A percentile compares a stretch with the other conserved stretches of the same genome.
Evolutionary conservation across 352 stramenopile species (phyloP).

Genomic region (Globisporangium sylvaticum): DNA sequence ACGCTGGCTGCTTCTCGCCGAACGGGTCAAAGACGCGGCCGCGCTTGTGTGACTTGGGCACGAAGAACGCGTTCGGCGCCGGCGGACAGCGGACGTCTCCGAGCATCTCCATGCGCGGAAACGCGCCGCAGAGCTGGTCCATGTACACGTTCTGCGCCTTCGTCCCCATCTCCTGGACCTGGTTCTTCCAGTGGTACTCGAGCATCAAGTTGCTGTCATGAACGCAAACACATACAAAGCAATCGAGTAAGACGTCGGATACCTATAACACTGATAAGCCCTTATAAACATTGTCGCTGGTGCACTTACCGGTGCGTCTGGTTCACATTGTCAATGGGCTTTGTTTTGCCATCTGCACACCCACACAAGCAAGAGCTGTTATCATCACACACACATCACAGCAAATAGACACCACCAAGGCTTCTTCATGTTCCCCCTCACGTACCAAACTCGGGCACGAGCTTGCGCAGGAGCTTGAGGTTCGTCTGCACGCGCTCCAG

Average conservation of each 20-base stretch:
- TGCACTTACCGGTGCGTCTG: constrained; percentile 65
- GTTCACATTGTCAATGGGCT: constrained; percentile 79
- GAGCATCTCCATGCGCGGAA: constrained; percentile 81
- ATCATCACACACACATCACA: background rate
- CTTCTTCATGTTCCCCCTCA: background rate
- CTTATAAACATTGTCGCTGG: background rate
- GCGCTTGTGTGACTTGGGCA: constrained; percentile 81
- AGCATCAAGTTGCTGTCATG: constrained; percentile 72
- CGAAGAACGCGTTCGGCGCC: constrained; percentile 61
- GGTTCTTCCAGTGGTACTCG: constrained; percentile 89
- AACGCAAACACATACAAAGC: background rate
- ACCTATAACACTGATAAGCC: background rate
- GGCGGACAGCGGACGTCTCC: constrained; percentile 74
- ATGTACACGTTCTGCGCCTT: constrained; percentile 82
- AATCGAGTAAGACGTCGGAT: background rate
- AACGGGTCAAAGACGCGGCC: constrained; percentile 78
- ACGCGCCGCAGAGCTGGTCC: constrained; percentile 61
- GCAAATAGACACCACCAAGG: background rate
- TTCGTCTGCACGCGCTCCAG: constrained; percentile 86
- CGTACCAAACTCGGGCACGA: constrained; percentile 80
- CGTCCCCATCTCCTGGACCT: constrained; percentile 82
- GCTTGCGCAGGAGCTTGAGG: constrained; percentile 76
- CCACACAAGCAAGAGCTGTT: background rate
- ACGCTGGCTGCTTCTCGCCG: constrained; percentile 79
- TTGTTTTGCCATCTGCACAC: constrained; percentile 77